A percentile compares a stretch with the other conserved stretches of the same genome.
phyloP scores from a whole-genome alignment of 257 asterid genomes.

The Coffea canephora region DNA sequence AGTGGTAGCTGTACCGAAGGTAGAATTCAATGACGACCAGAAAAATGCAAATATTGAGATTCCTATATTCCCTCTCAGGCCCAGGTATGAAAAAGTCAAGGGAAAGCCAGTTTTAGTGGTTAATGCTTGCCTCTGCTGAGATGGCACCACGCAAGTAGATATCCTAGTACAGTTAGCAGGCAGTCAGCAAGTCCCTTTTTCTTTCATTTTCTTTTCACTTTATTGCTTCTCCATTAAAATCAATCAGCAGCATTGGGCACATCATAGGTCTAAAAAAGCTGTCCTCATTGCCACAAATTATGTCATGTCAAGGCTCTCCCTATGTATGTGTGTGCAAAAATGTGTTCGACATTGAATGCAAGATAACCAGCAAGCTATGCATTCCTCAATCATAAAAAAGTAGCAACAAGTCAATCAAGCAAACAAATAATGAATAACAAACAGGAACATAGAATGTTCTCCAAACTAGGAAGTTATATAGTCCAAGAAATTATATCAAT shows the following conservation, averaged over 20 bases:
- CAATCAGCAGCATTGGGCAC: neutral
- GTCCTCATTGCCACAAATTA: neutral
- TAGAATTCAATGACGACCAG: neutral
- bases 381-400: neutral
- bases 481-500: constrained; percentile 11
- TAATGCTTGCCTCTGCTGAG: neutral
- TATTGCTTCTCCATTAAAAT: neutral
- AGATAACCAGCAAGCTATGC: neutral
- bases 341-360: neutral
- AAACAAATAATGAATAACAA: neutral
- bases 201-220: neutral
- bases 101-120: neutral
- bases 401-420: neutral
- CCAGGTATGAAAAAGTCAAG: neutral
- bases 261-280: neutral
- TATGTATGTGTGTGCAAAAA: neutral
- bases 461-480: neutral
- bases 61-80: neutral
- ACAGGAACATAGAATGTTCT: neutral
- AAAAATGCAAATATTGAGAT: neutral
- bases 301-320: neutral
- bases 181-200: neutral
- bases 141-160: neutral
- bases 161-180: neutral
- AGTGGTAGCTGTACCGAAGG: neutral